Percentiles rank a stretch among this genome's conserved stretches.
These are phyloP conservation scores for Amanita phalloides DNA, from an alignment of 768 basidiomycete genomes.

Conservation along the genomic window DNA sequence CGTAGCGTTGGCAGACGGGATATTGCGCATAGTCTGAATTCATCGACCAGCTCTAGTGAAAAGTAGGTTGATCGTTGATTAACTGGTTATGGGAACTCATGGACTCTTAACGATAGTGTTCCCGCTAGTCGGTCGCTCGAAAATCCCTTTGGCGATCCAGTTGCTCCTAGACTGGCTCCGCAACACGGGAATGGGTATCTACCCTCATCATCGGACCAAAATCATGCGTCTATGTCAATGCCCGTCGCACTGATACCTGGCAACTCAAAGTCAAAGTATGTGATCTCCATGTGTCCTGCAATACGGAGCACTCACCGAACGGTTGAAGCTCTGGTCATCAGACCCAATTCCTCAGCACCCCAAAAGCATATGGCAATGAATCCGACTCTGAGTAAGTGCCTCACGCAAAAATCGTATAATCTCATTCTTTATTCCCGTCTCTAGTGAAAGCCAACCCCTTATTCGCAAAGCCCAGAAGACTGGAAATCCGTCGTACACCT, in stretches of 20 bases:
- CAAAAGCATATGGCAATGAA: background rate
- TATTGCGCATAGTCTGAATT: background rate
- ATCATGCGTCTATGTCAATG: background rate
- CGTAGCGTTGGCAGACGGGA: background rate
- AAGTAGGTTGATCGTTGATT: background rate
- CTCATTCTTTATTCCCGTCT: too few species aligned
- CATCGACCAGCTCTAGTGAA: background rate
- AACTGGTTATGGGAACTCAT: background rate
- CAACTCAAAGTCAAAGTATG: background rate
- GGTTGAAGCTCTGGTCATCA: background rate
- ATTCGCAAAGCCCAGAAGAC: background rate
- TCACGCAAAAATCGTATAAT: too few species aligned
- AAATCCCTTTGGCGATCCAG: conserved; percentile 16
- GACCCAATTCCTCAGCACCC: background rate
- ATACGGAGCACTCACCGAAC: background rate
- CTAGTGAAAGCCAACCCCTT: conserved; percentile 2
- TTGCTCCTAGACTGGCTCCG: conserved; percentile 15
- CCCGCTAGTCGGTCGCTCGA: conserved; percentile 8
- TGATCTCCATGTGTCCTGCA: background rate
- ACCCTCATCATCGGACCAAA: background rate
- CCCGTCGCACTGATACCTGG: background rate
- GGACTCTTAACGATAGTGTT: background rate
- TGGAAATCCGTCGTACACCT: background rate
- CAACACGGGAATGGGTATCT: background rate
- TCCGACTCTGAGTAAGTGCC: conserved; percentile 3